These are phyloP conservation scores for Posidonia oceanica DNA, from an alignment of 116 monocot genomes.

Conservation along the genomic window DNA sequence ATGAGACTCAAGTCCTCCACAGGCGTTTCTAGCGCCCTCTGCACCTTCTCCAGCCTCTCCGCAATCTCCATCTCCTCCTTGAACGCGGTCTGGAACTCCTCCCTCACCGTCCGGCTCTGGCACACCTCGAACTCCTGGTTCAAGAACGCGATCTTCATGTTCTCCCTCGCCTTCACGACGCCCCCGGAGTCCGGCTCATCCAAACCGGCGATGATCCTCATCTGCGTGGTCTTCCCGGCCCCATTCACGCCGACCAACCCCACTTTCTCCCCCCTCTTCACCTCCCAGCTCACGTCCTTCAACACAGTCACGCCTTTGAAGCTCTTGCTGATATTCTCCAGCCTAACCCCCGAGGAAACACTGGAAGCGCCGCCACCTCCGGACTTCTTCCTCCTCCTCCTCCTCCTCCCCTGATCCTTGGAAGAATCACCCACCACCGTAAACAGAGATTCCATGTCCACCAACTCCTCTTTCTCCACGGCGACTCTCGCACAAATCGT, in stretches of 20 bases:
- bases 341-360: constrained; percentile 62
- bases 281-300: constrained; percentile 90
- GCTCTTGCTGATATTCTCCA: constrained; percentile 80
- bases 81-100: constrained; percentile 88
- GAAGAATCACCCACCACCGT: constrained; percentile 10
- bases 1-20: constrained; percentile 79
- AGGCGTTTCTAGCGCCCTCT: constrained; percentile 66
- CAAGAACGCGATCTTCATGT: constrained; percentile 88
- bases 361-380: constrained; percentile 65
- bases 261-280: constrained; percentile 89
- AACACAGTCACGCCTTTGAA: constrained; percentile 70
- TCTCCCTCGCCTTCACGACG: constrained; percentile 68
- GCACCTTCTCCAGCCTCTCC: constrained; percentile 74
- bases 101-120: constrained; percentile 64
- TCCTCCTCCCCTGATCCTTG: constrained; percentile 9
- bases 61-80: constrained; percentile 89
- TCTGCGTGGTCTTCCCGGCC: constrained; percentile 92
- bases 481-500: constrained; percentile 11
- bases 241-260: constrained; percentile 94
- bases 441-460: constrained; percentile 60
- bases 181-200: constrained; percentile 83
- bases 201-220: constrained; percentile 77
- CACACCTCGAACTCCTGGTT: constrained; percentile 98
- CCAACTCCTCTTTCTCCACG: constrained; percentile 14
- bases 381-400: constrained; percentile 38